Base-by-base conservation (phyloP, 176 grass and related monocot genomes). In the Dendrocalamus sinicus region DNA sequence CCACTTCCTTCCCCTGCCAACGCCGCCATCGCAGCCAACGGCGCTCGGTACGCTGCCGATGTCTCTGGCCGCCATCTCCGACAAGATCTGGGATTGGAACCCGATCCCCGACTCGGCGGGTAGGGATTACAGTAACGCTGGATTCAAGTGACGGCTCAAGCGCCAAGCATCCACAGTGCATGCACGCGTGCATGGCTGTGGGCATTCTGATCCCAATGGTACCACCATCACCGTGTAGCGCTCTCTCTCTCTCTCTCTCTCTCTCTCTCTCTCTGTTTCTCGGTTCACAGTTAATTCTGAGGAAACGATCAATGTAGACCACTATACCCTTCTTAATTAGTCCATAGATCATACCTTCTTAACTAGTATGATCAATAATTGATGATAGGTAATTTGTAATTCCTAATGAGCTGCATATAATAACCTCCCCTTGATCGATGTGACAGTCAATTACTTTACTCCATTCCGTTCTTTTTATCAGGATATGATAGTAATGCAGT, bases 11-110 rank as follows among this genome's bases (percentile, higher is more conserved):
- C 91, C 84, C 14, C 47, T 80, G 32, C 82, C 84, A 37, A 59
- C 83, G 19, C 44, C 67, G 8, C 0, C 82, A 59, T 54, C 73
- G 70, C 88, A 90, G 10, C 61, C 83, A 44, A 62, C 72, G n/a
- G 79, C 82, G 12, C 76, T 89, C 60, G 88, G 58, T 26, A 63
- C 88, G 45, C 58, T 91, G 77, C 88, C 91, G n/a, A 58, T 92
- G 78, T 82, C 93, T 8, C 76, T 94, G 76, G 76, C 90, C 0
- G 51, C 91, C 67, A 77, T 93, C 85, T 90, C 95, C 9, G 93
- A 98, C 85, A 95, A 91, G 88, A 94, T 98, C 62, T 98, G 93
- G 96, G 96, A 95, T 41, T 98, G 96, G 96, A 98, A 87, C 23
- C 66, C 83, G 72, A 70, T 93, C 40, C 87, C 88, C 16, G 92